phyloP scores from a whole-genome alignment of 164 flowering plant species.

The Vitis riparia region DNA sequence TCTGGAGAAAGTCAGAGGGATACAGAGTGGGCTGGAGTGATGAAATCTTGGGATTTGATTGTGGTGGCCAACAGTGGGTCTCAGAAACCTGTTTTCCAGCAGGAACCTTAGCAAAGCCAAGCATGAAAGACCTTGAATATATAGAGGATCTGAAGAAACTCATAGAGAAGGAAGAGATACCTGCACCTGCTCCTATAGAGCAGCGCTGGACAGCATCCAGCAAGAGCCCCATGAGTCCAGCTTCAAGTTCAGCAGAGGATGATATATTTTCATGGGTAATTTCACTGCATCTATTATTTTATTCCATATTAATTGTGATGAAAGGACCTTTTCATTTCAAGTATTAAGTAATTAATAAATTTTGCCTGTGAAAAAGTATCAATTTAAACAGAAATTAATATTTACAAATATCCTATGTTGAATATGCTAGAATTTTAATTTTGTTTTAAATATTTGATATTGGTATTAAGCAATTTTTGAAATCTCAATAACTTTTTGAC shows the following conservation, averaged over 20 bases:
- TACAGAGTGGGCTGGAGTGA: conserved; percentile 98
- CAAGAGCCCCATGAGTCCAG: conserved; percentile 93
- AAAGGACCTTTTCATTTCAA: not conserved
- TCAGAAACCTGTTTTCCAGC: conserved; percentile 95
- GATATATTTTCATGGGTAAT: conserved; percentile 97
- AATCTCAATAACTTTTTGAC: not conserved
- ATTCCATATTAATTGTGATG: not conserved
- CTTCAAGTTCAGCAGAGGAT: conserved; percentile 70
- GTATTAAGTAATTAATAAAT: no score
- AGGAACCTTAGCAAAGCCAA: conserved; percentile 80
- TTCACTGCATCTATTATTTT: conserved; percentile 7
- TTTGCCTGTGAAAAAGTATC: no score
- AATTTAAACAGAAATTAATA: no score
- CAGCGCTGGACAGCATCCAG: conserved; percentile 94
- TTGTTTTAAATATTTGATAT: no score
- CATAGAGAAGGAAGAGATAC: conserved; percentile 72
- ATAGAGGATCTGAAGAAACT: conserved; percentile 80
- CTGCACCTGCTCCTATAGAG: conserved; percentile 98
- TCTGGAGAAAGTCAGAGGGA: conserved; percentile 96
- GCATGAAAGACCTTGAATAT: conserved; percentile 88
- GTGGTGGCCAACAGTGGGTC: conserved; percentile 99
- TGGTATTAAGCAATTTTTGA: not conserved
- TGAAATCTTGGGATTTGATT: conserved; percentile 96
- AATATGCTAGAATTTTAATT: no score
- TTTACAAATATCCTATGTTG: no score